phyloP scores from a whole-genome alignment of 805 yeast species.

The Barnettozyma sucrosica region DNA sequence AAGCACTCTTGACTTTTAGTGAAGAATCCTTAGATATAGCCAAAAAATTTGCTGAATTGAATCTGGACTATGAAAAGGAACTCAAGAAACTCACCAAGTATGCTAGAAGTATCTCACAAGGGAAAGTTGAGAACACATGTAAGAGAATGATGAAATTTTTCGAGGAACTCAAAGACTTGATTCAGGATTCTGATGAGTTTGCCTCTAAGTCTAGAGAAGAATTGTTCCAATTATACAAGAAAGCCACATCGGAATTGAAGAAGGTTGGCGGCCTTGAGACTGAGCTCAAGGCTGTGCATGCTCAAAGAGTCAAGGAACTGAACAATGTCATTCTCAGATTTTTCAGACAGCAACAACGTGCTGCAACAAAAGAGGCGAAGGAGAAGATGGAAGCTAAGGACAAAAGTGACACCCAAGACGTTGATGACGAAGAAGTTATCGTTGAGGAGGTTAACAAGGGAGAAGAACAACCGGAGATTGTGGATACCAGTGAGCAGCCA shows the following conservation, averaged over 20 bases:
- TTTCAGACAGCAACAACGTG: constrained; percentile 7
- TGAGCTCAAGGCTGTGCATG: constrained; percentile 19
- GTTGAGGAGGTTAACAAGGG: background rate
- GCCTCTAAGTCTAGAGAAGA: constrained; percentile 25
- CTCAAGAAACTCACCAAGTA: constrained; percentile 36
- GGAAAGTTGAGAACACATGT: constrained; percentile 25
- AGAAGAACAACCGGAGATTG: background rate
- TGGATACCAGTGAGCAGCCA: background rate
- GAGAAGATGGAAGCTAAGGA: background rate
- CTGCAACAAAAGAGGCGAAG: constrained; percentile 12
- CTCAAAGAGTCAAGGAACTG: constrained; percentile 29
- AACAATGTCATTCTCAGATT: constrained; percentile 6
- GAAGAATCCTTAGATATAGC: constrained; percentile 39
- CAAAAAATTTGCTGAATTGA: constrained; percentile 37
- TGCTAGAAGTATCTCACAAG: constrained; percentile 24
- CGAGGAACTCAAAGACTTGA: constrained; percentile 25
- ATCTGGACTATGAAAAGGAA: constrained; percentile 48
- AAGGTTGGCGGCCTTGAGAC: constrained; percentile 16
- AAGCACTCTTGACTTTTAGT: constrained; percentile 38
- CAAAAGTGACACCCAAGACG: background rate
- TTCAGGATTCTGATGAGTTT: constrained; percentile 19
- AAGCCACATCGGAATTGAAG: constrained; percentile 20
- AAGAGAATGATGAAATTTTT: constrained; percentile 25
- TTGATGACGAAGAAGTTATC: background rate
- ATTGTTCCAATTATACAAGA: constrained; percentile 27